Base-by-base conservation (phyloP, 1,139 yeast genomes). In the Protomyces inundatus region DNA sequence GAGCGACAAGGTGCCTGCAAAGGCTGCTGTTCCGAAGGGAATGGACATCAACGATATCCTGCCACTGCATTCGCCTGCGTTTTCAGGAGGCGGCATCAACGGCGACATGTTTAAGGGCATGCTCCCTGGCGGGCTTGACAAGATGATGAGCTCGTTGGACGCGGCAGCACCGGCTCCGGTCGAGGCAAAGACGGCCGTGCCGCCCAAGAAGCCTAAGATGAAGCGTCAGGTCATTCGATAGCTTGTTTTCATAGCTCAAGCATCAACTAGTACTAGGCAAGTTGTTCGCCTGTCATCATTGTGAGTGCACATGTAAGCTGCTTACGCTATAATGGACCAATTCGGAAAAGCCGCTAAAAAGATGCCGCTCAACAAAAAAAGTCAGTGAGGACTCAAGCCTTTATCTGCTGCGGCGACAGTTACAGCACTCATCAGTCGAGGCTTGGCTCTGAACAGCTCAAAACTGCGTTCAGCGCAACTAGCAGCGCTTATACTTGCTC, bases 1-100 rank as follows among this genome's bases (percentile, higher is more conserved):
- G 50, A 54, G 67, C 55, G 87, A 86, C 63, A 79, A 78, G 65
- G 80, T 79, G 67, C 83, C 89, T 35, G 81, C 81, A 69, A 84
- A 82, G 69, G 79, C 90, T 66, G 96, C 96, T 23, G 78, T 77
- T 67, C 97, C 95, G 23, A 83, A 84, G 71, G 97, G 97, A 12
- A 87, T 88, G 80, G 83, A 81, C 70, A 87, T 91, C 88, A 90
- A 88, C 75, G 82, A 85, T 5, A 85, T 91, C 59, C 90, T 90
- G 33, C 98, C 98, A 14, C 80, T 90, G 39, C 90, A 87, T 71
- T 87, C 95, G 59, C 83, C 86, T 39, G 85, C 87, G 56, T 81
- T 91, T 54, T 81, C 89, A 78, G 91, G 88, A 53, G 93, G 89
- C 70, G 97, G 97, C 54, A 67, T 67, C 23, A 67, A 68, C 14